A percentile compares a stretch with the other conserved stretches of the same genome.
Conservation (phyloP, 2,329 filamentous ascomycete species). For the Ophiosphaerella herpotricha region DNA sequence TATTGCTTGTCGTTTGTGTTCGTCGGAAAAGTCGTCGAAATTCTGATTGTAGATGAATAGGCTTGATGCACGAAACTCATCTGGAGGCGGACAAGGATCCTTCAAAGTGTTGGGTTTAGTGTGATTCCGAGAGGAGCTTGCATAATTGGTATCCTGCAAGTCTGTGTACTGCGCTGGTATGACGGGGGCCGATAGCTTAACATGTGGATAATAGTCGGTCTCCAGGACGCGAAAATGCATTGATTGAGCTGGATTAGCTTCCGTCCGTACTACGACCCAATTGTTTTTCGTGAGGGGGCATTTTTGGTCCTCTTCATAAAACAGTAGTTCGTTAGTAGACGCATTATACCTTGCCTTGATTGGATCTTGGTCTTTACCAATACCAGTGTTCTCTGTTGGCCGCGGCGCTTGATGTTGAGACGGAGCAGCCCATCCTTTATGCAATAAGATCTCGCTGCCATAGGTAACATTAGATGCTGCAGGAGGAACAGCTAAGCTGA, state of each 20-base stretch:
- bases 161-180: conserved; percentile 7
- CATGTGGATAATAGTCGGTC: conserved; percentile 50
- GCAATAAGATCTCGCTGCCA: not conserved
- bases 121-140: not conserved
- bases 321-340: conserved; percentile 49
- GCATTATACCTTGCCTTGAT: conserved; percentile 40
- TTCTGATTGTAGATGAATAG: conserved; percentile 58
- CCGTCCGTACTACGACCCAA: conserved; percentile 55
- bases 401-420: not conserved
- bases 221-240: conserved; percentile 58
- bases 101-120: too few species aligned
- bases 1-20: conserved; percentile 56
- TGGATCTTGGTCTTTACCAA: not conserved
- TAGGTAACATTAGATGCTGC: conserved; percentile 22
- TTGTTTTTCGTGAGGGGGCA: conserved; percentile 53
- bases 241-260: conserved; percentile 14
- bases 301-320: conserved; percentile 31
- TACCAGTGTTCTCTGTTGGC: not conserved
- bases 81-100: not conserved
- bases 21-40: conserved; percentile 59
- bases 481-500: conserved; percentile 59
- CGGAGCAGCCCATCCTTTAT: not conserved
- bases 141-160: not conserved
- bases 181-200: conserved; percentile 40
- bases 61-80: conserved; percentile 37